These are phyloP conservation scores for Aspergillus floridensis DNA, from an alignment of 2,329 filamentous ascomycete species.

Conservation along the genomic window DNA sequence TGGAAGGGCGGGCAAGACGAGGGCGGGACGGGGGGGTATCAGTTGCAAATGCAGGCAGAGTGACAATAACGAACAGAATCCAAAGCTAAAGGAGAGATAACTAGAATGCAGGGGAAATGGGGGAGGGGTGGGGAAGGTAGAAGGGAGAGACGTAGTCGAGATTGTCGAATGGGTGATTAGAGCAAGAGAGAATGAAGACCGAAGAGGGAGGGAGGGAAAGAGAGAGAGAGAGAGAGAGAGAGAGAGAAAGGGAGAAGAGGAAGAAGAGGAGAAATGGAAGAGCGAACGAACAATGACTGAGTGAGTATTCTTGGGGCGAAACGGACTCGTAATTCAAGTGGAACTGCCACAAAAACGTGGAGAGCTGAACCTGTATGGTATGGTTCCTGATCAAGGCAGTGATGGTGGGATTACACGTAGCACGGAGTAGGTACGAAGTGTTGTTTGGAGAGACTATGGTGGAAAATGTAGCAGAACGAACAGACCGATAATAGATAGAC, in stretches of 20 bases:
- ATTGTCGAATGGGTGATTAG: slow-evolving; percentile 5
- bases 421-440: no score
- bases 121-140: slow-evolving; percentile 2
- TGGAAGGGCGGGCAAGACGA: slow-evolving; percentile 6
- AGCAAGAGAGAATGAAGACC: slow-evolving; percentile 4
- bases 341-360: not conserved
- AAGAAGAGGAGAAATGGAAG: not conserved
- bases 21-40: slow-evolving; percentile 2
- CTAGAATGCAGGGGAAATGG: not conserved
- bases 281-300: not conserved
- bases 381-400: not conserved
- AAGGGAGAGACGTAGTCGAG: slow-evolving; percentile 4
- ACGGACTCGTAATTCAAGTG: not conserved
- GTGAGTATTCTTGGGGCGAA: not conserved
- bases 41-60: slow-evolving; percentile 6
- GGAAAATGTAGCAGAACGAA: no score
- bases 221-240: slow-evolving; percentile 3
- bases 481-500: not conserved
- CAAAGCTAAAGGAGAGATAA: slow-evolving; percentile 7
- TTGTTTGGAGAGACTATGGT: no score
- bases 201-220: not conserved
- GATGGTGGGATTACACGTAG: no score
- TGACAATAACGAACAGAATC: not conserved
- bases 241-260: not conserved
- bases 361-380: not conserved